Conservation (phyloP, 495 filamentous ascomycete species). For the Penicillium malachiteum region DNA sequence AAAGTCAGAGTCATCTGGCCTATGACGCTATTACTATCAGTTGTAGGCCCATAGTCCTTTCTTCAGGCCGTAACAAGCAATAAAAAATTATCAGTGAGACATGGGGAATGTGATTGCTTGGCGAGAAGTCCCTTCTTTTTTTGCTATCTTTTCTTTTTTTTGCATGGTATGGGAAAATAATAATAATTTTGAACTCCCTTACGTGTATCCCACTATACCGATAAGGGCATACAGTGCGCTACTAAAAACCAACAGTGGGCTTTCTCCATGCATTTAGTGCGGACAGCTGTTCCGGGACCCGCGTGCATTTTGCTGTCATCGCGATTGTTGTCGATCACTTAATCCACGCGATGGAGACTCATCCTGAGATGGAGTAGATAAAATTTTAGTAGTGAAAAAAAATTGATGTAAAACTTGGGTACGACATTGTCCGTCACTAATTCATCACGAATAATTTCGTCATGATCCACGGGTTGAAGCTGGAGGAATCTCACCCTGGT, state of each 20-base stretch:
- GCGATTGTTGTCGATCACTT: neutral
- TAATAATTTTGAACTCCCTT: neutral
- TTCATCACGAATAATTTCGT: neutral
- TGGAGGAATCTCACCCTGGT: neutral
- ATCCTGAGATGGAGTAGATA: too few species aligned
- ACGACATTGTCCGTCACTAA: too few species aligned
- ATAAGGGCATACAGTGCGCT: neutral
- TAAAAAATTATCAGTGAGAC: neutral
- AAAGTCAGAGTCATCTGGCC: constrained; percentile 3
- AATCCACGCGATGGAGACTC: neutral
- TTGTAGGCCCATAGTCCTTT: neutral
- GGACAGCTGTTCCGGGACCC: neutral
- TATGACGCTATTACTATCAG: constrained; percentile 2
- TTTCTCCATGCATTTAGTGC: neutral
- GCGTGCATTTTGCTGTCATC: neutral
- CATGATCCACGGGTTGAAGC: neutral
- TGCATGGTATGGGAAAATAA: neutral
- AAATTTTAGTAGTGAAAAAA: too few species aligned
- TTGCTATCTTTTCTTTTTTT: neutral
- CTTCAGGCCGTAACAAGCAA: neutral
- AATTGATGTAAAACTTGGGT: too few species aligned
- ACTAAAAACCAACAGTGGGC: neutral
- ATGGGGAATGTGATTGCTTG: constrained; percentile 2
- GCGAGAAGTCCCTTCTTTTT: neutral
- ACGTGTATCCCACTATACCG: neutral